These are phyloP conservation scores for Mycena venus DNA, from an alignment of 768 basidiomycete genomes.

Conservation along the genomic window DNA sequence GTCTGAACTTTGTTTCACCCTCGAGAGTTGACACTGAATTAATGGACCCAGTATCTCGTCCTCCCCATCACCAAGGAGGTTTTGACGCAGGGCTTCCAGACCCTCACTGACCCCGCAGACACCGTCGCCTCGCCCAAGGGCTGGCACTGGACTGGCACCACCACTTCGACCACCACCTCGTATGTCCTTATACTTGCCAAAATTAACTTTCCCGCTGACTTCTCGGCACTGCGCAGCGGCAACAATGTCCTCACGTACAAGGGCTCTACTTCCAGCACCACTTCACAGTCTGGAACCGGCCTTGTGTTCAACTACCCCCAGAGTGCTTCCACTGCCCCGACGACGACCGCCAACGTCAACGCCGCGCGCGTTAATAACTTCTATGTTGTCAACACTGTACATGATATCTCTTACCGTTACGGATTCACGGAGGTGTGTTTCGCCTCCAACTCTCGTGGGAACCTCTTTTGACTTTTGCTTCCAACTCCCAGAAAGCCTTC, in stretches of 20 bases:
- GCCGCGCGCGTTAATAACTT: conserved; percentile 52
- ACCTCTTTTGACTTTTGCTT: too few relatives aligned
- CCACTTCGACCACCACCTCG: conserved; percentile 37
- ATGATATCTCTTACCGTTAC: conserved; percentile 55
- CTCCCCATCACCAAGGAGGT: conserved; percentile 66
- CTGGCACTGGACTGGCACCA: conserved; percentile 45
- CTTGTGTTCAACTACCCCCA: too few relatives aligned
- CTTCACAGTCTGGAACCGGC: too few relatives aligned
- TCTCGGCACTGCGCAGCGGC: too few relatives aligned
- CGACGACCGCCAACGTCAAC: too few relatives aligned
- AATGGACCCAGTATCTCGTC: conserved; percentile 61
- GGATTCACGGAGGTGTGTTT: conserved; percentile 70
- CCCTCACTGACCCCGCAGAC: conserved; percentile 63
- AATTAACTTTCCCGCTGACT: too few relatives aligned
- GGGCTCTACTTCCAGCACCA: too few relatives aligned
- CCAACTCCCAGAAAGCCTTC: conserved; percentile 39
- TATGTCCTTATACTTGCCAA: too few relatives aligned
- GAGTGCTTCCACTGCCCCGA: too few relatives aligned
- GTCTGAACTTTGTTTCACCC: too few relatives aligned
- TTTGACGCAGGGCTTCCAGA: conserved; percentile 58
- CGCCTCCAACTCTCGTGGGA: background rate
- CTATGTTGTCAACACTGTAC: conserved; percentile 61
- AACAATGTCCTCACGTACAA: too few relatives aligned
- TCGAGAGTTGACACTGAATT: too few relatives aligned
- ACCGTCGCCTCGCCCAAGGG: conserved; percentile 62